Conservation (phyloP, 345 rosid species). For the Geranium rotundifolium region DNA sequence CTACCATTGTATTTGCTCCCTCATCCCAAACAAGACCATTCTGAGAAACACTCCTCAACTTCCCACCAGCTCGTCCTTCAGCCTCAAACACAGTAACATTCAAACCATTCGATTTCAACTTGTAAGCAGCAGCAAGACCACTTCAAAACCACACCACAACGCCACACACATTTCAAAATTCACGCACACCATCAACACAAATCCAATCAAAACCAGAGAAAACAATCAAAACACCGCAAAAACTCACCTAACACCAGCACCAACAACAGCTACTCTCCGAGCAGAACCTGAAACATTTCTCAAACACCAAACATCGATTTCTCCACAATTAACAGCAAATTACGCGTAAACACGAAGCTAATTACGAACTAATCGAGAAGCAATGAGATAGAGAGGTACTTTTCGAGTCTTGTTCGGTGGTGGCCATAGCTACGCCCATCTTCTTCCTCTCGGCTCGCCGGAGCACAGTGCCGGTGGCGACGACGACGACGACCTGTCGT, state of each 20-base stretch:
- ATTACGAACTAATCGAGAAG: background rate
- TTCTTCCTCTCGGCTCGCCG: background rate
- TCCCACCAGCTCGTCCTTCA: constrained; percentile 81
- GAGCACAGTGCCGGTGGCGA: background rate
- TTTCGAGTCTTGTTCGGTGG: background rate
- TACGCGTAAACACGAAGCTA: background rate
- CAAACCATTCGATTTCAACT: constrained; percentile 68
- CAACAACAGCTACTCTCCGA: constrained; percentile 66
- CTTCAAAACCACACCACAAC: constrained; percentile 20
- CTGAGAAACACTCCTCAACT: constrained; percentile 50
- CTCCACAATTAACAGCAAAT: background rate
- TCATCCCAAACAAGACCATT: constrained; percentile 77
- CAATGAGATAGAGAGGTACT: background rate
- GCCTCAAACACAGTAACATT: constrained; percentile 77
- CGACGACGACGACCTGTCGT: background rate
- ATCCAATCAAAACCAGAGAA: background rate
- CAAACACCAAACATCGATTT: background rate
- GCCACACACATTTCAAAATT: background rate
- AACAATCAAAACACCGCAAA: background rate
- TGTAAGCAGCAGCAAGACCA: constrained; percentile 90
- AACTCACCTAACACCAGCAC: constrained; percentile 75
- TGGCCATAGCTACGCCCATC: background rate
- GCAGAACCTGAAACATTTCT: constrained; percentile 24
- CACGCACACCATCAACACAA: background rate
- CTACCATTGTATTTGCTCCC: constrained; percentile 94